Conservation (phyloP, 2,329 filamentous ascomycete genomes). For the Microcyclospora pomicola region DNA sequence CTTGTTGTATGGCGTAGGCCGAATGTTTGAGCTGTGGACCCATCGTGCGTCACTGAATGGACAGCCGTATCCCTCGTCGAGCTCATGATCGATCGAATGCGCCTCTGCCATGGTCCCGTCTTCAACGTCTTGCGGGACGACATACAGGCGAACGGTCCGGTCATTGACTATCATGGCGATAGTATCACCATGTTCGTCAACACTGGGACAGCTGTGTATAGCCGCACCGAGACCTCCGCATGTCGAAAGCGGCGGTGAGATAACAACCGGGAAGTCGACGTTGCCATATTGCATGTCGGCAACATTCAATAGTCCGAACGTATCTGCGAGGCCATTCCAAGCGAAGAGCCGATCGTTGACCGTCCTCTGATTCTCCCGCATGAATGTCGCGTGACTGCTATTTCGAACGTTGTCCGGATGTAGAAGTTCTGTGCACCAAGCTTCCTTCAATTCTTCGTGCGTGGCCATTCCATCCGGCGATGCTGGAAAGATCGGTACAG, state of each 20-base stretch:
- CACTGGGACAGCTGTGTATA: slow-evolving; percentile 22
- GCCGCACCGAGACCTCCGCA: slow-evolving; percentile 24
- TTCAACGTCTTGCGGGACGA: slow-evolving; percentile 18
- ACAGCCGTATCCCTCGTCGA: slow-evolving; percentile 25
- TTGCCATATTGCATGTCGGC: slow-evolving; percentile 23
- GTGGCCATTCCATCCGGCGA: slow-evolving; percentile 18
- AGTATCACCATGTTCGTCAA: slow-evolving; percentile 24
- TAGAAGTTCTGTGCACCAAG: slow-evolving; percentile 25
- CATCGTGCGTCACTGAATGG: slow-evolving; percentile 24
- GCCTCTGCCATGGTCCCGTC: slow-evolving; percentile 21
- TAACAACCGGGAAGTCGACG: slow-evolving; percentile 25
- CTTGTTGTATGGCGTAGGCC: slow-evolving; percentile 14
- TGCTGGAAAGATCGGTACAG: slow-evolving; percentile 23
- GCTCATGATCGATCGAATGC: slow-evolving; percentile 25
- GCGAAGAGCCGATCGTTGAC: slow-evolving; percentile 23
- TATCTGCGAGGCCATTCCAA: slow-evolving; percentile 25
- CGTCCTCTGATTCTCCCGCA: slow-evolving; percentile 17
- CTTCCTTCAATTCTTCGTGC: slow-evolving; percentile 24
- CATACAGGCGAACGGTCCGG: slow-evolving; percentile 23
- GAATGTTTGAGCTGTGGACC: slow-evolving; percentile 20
- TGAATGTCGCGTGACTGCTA: slow-evolving; percentile 24
- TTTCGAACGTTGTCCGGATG: slow-evolving; percentile 26
- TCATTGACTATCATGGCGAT: slow-evolving; percentile 27
- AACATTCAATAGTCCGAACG: slow-evolving; percentile 23
- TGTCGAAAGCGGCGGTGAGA: slow-evolving; percentile 23